Conservation (phyloP, 805 yeast genomes). For the Spencermartinsiella europaea region DNA sequence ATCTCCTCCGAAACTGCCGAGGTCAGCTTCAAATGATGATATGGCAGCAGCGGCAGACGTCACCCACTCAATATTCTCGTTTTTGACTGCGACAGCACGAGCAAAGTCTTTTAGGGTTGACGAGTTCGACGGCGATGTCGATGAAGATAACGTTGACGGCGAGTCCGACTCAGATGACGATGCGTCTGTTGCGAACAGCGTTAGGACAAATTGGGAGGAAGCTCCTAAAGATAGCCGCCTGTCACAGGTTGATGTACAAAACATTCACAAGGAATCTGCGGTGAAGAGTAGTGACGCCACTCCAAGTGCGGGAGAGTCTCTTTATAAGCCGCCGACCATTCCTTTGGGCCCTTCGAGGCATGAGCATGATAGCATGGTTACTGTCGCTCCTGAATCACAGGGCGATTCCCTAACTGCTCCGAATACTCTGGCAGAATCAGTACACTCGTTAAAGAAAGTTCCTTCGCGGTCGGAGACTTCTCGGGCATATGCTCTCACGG, state of each 20-base stretch:
- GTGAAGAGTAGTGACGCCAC: not conserved
- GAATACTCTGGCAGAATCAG: not conserved
- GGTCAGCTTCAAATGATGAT: constrained; percentile 17
- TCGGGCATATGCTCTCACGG: constrained; percentile 21
- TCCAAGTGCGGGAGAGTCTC: not conserved
- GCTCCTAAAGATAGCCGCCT: not conserved
- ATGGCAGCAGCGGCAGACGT: constrained; percentile 37
- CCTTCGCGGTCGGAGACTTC: constrained; percentile 12
- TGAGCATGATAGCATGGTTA: not conserved
- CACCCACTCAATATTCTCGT: constrained; percentile 49
- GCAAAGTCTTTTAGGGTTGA: constrained; percentile 32
- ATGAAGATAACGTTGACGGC: constrained; percentile 24
- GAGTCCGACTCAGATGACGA: constrained; percentile 14
- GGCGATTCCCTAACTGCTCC: not conserved
- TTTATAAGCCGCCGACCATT: not conserved
- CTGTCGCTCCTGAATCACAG: not conserved
- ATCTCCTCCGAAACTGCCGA: not conserved
- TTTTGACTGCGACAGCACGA: constrained; percentile 54
- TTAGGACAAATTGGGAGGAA: not conserved
- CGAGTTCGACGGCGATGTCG: constrained; percentile 28
- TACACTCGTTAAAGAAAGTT: not conserved
- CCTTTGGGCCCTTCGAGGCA: not conserved
- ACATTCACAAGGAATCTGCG: not conserved
- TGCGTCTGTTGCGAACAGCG: constrained; percentile 6
- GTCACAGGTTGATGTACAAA: not conserved